These are phyloP conservation scores for Aspergillus saccharolyticus DNA, from an alignment of 495 filamentous ascomycete species.

Conservation along the genomic window DNA sequence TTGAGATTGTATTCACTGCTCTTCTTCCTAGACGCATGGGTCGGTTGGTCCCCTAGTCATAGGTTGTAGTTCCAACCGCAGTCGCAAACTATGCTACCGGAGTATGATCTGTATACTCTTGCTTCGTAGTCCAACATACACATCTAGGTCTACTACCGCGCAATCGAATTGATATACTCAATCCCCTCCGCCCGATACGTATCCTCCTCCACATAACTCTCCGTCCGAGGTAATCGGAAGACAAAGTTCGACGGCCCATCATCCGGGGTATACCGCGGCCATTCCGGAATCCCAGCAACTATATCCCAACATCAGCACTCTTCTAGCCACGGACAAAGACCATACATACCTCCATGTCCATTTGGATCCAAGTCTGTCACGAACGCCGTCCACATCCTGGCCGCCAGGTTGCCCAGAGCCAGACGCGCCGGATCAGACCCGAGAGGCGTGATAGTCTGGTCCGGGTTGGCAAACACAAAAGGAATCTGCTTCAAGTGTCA, in stretches of 20 bases:
- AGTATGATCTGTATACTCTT: too few relatives aligned
- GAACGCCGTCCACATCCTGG: constrained; percentile 52
- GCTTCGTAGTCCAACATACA: too few relatives aligned
- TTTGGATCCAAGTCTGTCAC: constrained; percentile 49
- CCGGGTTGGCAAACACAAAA: constrained; percentile 48
- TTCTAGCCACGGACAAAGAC: neutral
- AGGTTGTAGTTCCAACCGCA: too few relatives aligned
- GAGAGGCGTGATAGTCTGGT: constrained; percentile 30
- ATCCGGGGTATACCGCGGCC: constrained; percentile 24
- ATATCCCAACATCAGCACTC: neutral
- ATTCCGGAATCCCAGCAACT: constrained; percentile 25
- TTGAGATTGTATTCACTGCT: too few relatives aligned
- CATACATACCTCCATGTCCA: constrained; percentile 26
- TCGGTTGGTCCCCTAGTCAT: too few relatives aligned
- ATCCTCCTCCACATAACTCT: constrained; percentile 32
- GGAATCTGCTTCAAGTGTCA: too few relatives aligned
- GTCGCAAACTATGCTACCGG: too few relatives aligned
- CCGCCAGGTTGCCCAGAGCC: constrained; percentile 38
- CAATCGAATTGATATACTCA: constrained; percentile 30
- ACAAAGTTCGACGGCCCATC: constrained; percentile 26
- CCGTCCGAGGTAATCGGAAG: constrained; percentile 27
- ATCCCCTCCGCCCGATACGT: constrained; percentile 28
- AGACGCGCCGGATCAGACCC: constrained; percentile 29
- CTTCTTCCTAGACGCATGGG: too few relatives aligned
- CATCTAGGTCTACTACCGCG: too few relatives aligned